Conservation (phyloP, 139 green algal species). For the Bryopsis sp. region DNA sequence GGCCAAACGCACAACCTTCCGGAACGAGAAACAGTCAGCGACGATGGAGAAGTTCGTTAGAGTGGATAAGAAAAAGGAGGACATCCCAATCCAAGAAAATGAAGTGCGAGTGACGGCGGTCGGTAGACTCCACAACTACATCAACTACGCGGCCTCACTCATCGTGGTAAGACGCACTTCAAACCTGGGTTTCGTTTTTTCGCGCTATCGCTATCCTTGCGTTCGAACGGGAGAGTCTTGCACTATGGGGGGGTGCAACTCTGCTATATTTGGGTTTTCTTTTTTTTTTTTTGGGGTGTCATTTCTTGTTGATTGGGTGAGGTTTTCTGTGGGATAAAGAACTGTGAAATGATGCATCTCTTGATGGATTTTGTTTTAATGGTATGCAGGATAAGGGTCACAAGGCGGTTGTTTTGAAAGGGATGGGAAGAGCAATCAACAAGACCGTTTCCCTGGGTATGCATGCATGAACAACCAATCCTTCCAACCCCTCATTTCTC, state of each 20-base stretch:
- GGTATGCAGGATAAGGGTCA: conserved; percentile 50
- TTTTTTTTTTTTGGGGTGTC: no score
- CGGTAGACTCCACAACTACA: conserved; percentile 66
- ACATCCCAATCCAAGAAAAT: conserved; percentile 45
- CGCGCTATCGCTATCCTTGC: no score
- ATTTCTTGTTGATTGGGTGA: no score
- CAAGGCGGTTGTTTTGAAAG: conserved; percentile 59
- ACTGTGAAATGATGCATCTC: no score
- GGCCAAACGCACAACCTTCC: no score
- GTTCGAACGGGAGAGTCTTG: no score
- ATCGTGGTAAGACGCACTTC: conserved; percentile 35
- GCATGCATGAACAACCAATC: neutral
- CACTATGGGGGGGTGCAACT: no score
- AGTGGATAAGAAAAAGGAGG: conserved; percentile 46
- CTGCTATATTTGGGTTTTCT: no score
- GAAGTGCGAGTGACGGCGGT: conserved; percentile 62
- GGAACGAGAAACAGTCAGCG: no score
- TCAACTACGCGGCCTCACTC: conserved; percentile 61
- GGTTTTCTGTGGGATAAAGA: no score
- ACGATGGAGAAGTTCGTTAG: conserved; percentile 51
- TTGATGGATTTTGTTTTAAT: no score
- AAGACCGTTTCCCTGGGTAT: conserved; percentile 73
- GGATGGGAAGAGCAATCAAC: conserved; percentile 86
- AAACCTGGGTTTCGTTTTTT: no score
- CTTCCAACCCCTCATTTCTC: neutral